Base-by-base conservation (phyloP, 805 yeast species). In the Ogataea haglerorum region DNA sequence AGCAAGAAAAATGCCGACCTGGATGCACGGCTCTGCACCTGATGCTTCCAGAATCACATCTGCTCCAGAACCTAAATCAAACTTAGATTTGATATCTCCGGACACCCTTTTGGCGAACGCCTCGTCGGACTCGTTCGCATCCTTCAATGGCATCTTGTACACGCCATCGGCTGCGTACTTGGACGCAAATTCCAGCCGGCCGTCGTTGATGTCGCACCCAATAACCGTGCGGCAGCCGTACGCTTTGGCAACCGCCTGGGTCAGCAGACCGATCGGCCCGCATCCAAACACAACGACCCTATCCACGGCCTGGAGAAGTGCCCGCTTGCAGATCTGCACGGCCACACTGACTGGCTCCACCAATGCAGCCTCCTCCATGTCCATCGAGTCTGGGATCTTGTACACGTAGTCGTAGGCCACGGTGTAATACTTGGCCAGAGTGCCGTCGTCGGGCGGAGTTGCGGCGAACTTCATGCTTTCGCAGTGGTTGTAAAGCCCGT, bases 381-480 rank as follows among this genome's bases (percentile, higher is more conserved):
- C 72, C 31, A 88, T 84, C 52, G 78, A 71, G 23, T 82, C 87
- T 6, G 96, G 95, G 44, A 88, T 70, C 60, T 82, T 83, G 54
- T 79, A 82, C 56, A 86, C 76, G 63, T 82, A 87, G 60, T 87
- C 95, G 57, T 85, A 89, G n/a, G 95, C 93, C 25, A 82, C 69
- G 44, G 78, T 60, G 63, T 74, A 87, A 66, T 80, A 85, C 56
- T 80, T 78, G 52, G 82, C 73, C 53, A 88, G 68, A 6, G 96
- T 88, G 37, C 91, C 95, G 56, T 85, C 90, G 45, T 77, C 71
- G 38, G 88, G 90, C 9, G 95, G 95, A 10, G 95, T 85, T 24
- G 95, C 95, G 19, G 95, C 95, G 67, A 88, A 88, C 13, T 69
- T 73, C 95, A 88, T 85, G 48, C 80, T 76, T n/a, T 95, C 93